Evolutionary conservation across 1,139 yeast species (phyloP), one percentile per base, ranked within the genome.

Genomic region (Candida pseudocylindracea): DNA sequence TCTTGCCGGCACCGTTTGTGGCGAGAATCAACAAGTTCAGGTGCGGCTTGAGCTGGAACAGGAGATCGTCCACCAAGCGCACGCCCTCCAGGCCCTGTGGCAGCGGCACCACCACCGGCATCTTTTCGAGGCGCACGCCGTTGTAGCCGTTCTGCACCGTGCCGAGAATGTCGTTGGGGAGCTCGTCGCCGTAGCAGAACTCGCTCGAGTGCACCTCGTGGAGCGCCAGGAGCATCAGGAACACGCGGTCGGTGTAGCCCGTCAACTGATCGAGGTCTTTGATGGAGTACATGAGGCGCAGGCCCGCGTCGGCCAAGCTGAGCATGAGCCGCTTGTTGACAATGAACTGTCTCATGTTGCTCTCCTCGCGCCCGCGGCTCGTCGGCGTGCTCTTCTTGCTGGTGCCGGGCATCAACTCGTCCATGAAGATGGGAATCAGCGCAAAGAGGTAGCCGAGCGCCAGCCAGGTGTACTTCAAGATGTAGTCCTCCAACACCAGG

Each of bases 281-380:
- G 42, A 83, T 78, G 2, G 95, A 81, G 50, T 81, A 81, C 94
- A 85, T 83, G 56, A 85, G 64, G 40, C 95, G 63, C n/a, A 93
- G 79, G 7, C 95, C 95, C 0, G 96, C 94, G 54, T 85, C 96
- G 1, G 95, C 94, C 47, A 85, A 63, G 6, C 91, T 75, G 42
- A 85, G 63, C 79, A 85, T 73, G 41, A 85, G 63, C 44, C 95
- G 64, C 54, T 85, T 85, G 56, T 83, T 85, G 36, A 83, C 83
- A 42, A 83, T 76, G 43, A 83, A 85, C 43, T 79, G 85, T 43
- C 81, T 73, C 83, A 85, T 81, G 44, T 72, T 73, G 37, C 63
- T 62, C 33, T 63, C 53, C 41, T 55, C 63, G 10, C 27, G 29
- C 10, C 29, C 32, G 10, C 27, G 27, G 26, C 10, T 2, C 26